Evolutionary conservation across 306 rosid genomes (phyloP).

Genomic region (Fragaria ananassa): DNA sequence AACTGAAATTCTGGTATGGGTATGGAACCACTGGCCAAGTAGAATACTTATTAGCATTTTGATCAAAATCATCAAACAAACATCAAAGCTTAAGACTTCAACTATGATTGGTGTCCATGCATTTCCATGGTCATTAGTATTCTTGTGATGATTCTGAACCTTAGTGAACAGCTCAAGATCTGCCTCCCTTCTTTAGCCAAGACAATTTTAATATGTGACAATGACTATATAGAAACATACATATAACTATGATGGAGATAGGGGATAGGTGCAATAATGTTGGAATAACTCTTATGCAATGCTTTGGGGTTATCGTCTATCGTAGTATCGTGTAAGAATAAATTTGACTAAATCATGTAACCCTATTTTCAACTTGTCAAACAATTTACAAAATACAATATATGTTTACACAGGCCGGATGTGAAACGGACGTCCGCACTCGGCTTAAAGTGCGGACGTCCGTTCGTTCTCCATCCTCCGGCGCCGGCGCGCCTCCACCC

Average conservation of each 20-base stretch:
- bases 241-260: background rate
- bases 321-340: background rate
- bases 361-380: background rate
- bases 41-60: background rate
- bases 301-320: background rate
- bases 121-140: background rate
- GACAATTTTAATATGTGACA: background rate
- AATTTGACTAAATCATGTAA: no score
- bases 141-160: background rate
- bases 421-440: no score
- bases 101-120: background rate
- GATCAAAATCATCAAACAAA: background rate
- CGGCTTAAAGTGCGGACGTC: no score
- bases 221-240: background rate
- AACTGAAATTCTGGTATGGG: background rate
- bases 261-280: background rate
- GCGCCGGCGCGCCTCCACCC: no score
- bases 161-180: background rate
- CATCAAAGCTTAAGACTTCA: conserved; percentile 5
- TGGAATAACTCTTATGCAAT: background rate
- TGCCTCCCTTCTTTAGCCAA: background rate
- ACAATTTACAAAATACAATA: no score
- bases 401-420: no score
- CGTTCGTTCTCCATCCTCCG: no score
- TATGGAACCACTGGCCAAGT: conserved; percentile 7